These are phyloP conservation scores for Cornus controversa DNA, from an alignment of 148 eudicot species.

Conservation along the genomic window DNA sequence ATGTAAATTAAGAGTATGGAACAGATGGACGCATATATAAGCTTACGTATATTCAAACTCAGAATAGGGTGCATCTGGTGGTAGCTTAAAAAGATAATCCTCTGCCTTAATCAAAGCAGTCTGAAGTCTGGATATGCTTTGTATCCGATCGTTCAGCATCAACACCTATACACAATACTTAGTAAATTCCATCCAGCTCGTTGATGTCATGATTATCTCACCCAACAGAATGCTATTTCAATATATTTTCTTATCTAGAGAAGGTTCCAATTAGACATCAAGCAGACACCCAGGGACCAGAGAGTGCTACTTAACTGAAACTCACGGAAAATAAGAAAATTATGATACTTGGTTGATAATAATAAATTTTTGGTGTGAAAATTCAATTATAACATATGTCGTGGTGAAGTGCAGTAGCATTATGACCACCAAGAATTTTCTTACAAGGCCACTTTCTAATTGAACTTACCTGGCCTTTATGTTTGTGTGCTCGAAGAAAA, in stretches of 20 bases:
- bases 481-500: slow-evolving; percentile 82
- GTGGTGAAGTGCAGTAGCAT: neutral
- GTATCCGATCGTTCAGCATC: slow-evolving; percentile 93
- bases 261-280: neutral
- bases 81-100: slow-evolving; percentile 65
- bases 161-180: slow-evolving; percentile 41
- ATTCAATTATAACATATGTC: neutral
- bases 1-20: neutral
- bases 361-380: neutral
- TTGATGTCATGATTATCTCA: neutral
- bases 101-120: slow-evolving; percentile 75
- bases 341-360: neutral
- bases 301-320: neutral
- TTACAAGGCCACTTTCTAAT: neutral
- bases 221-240: neutral
- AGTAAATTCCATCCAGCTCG: neutral
- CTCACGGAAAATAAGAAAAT: neutral
- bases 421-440: neutral
- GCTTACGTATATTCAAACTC: slow-evolving; percentile 76
- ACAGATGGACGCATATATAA: neutral
- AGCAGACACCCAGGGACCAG: neutral
- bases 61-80: slow-evolving; percentile 72
- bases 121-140: slow-evolving; percentile 66
- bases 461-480: slow-evolving; percentile 77
- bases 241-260: neutral